phyloP scores from a whole-genome alignment of 2,329 filamentous ascomycete genomes.

The Atkinsonella hypoxylon region DNA sequence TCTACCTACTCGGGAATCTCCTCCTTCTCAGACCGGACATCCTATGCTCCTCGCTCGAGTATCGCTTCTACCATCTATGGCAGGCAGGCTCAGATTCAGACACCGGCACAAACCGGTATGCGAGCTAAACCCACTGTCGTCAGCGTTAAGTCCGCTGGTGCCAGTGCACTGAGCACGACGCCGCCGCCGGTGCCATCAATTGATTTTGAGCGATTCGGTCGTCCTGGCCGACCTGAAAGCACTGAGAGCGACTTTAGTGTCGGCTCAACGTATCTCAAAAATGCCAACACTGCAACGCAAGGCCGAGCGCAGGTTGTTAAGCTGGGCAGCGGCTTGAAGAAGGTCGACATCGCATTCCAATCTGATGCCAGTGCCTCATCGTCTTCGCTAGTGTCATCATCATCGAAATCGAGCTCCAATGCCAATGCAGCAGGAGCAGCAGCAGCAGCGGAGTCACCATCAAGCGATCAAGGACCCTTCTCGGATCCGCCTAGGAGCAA shows the following conservation, averaged over 20 bases:
- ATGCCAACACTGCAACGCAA: constrained; percentile 46
- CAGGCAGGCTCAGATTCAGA: constrained; percentile 72
- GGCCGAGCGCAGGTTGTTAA: constrained; percentile 49
- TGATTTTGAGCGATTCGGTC: constrained; percentile 48
- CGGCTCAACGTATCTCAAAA: constrained; percentile 57
- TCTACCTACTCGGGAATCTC: constrained; percentile 79
- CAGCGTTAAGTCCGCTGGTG: constrained; percentile 66
- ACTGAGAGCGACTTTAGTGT: constrained; percentile 51
- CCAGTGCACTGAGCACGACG: constrained; percentile 44
- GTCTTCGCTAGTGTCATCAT: constrained; percentile 8
- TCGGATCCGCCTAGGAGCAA: constrained; percentile 36
- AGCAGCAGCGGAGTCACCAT: constrained; percentile 36
- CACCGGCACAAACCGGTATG: constrained; percentile 77
- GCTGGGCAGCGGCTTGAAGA: constrained; percentile 40
- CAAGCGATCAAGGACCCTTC: constrained; percentile 45
- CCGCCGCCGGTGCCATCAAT: constrained; percentile 68
- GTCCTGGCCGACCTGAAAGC: constrained; percentile 34
- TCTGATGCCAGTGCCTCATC: constrained; percentile 22
- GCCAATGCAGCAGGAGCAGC: constrained; percentile 26
- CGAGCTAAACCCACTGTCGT: constrained; percentile 85
- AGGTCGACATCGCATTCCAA: constrained; percentile 27
- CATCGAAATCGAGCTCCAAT: constrained; percentile 19
- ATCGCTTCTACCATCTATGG: constrained; percentile 92
- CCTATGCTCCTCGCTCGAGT: constrained; percentile 53
- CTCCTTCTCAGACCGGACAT: constrained; percentile 47